phyloP scores from a whole-genome alignment of 2,329 filamentous ascomycete genomes.

The Stachybotrys elegans region DNA sequence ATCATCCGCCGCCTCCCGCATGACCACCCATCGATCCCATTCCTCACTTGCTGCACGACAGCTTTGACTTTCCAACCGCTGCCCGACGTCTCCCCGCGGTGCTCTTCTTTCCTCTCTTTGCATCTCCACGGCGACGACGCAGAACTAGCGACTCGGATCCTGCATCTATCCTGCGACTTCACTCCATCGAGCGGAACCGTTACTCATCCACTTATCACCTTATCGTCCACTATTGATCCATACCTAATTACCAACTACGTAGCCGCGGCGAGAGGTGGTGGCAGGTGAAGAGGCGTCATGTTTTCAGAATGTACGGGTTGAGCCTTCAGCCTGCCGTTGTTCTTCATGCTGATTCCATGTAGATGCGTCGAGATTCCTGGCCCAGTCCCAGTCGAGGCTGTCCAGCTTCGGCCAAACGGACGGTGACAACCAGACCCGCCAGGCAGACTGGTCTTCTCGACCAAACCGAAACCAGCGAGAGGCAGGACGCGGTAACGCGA shows the following conservation, averaged over 20 bases:
- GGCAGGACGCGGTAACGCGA: conserved; percentile 18
- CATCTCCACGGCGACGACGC: too few relatives aligned
- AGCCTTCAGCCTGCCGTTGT: too few relatives aligned
- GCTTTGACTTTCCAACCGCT: background rate
- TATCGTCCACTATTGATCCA: too few relatives aligned
- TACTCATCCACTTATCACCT: too few relatives aligned
- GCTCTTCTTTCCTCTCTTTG: too few relatives aligned
- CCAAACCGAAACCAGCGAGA: conserved; percentile 27
- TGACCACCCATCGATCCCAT: conserved; percentile 3
- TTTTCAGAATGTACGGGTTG: conserved; percentile 74
- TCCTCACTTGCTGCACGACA: background rate
- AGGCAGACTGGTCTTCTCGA: conserved; percentile 29
- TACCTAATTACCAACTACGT: too few relatives aligned
- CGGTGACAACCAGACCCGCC: conserved; percentile 26
- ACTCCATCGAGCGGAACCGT: too few relatives aligned
- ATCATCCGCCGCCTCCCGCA: conserved; percentile 9
- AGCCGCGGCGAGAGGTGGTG: conserved; percentile 27
- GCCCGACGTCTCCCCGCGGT: too few relatives aligned
- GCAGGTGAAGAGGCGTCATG: conserved; percentile 30
- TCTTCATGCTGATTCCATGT: conserved; percentile 14
- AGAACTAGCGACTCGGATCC: too few relatives aligned
- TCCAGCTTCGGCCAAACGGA: conserved; percentile 64
- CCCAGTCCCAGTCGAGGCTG: conserved; percentile 90
- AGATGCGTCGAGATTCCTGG: conserved; percentile 96
- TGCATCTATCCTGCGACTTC: background rate